phyloP scores from a whole-genome alignment of 306 rosid genomes.

The Phaseolus lunatus region DNA sequence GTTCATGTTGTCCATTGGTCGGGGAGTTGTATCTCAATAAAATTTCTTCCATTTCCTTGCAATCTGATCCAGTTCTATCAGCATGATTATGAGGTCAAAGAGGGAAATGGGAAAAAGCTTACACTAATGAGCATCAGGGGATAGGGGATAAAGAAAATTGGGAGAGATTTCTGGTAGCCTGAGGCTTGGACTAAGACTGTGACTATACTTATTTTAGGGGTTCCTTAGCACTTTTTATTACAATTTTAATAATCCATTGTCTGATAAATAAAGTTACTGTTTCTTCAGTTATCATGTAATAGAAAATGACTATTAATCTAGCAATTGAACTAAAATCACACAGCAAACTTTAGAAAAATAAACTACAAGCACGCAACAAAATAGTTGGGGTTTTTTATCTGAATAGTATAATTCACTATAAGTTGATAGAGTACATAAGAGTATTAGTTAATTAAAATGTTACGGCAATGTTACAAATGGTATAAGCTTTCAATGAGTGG shows the following conservation, averaged over 20 bases:
- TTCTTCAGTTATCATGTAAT: too few species aligned
- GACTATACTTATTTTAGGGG: background rate
- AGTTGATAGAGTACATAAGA: too few species aligned
- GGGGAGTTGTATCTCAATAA: background rate
- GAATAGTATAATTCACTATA: too few species aligned
- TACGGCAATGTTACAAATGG: background rate
- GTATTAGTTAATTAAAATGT: background rate
- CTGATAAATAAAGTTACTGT: background rate
- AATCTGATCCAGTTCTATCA: slow-evolving; percentile 3
- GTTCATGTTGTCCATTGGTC: background rate
- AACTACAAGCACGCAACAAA: too few species aligned
- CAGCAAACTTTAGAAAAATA: too few species aligned
- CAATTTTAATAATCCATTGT: background rate
- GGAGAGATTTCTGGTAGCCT: background rate
- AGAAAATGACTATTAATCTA: too few species aligned
- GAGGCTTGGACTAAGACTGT: background rate
- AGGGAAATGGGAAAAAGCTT: background rate
- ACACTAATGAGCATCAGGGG: background rate
- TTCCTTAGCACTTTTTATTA: background rate
- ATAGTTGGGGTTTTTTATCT: too few species aligned
- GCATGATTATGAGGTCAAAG: background rate
- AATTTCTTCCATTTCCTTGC: background rate
- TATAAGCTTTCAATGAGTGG: background rate
- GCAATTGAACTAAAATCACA: too few species aligned
- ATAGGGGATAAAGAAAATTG: background rate